Evolutionary conservation across 208 protist species (phyloP).

Genomic region (Wallacemonas sp.): DNA sequence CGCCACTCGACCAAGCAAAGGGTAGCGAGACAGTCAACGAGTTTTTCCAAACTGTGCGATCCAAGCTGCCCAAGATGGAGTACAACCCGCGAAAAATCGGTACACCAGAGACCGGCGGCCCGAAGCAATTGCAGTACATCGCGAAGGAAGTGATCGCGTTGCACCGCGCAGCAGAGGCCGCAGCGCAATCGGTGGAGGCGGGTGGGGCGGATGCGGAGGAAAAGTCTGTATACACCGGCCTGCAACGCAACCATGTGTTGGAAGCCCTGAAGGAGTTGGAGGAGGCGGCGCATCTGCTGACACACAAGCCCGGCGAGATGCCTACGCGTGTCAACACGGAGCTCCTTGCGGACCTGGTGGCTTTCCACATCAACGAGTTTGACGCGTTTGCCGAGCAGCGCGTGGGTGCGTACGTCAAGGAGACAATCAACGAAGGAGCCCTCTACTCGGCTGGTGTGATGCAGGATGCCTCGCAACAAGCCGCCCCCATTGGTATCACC

Average conservation of each 20-base stretch:
- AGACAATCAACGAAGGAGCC: conserved; percentile 68
- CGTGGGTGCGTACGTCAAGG: conserved; percentile 62
- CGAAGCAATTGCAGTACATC: conserved; percentile 57
- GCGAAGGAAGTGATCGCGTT: conserved; percentile 36
- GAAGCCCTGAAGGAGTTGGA: conserved; percentile 60
- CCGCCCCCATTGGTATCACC: conserved; percentile 42
- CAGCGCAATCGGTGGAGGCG: conserved; percentile 14
- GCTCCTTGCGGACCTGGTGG: conserved; percentile 68
- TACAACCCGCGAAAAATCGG: conserved; percentile 54
- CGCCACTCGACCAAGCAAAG: conserved; percentile 49
- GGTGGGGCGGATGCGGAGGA: conserved; percentile 18
- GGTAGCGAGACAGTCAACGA: conserved; percentile 36
- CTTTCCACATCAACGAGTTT: conserved; percentile 81
- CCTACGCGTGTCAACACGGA: conserved; percentile 64
- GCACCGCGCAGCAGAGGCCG: conserved; percentile 14
- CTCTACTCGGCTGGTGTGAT: conserved; percentile 56
- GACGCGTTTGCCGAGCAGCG: conserved; percentile 72
- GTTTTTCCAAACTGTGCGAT: conserved; percentile 58
- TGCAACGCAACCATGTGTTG: conserved; percentile 65
- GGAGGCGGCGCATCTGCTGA: conserved; percentile 58
- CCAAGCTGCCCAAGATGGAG: conserved; percentile 47
- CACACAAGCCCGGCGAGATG: conserved; percentile 32
- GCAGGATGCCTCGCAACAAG: conserved; percentile 38
- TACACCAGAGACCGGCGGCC: conserved; percentile 36
- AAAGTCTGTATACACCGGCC: conserved; percentile 59